These are phyloP conservation scores for Dendrobium officinale DNA, from an alignment of 106 monocot genomes.

Conservation along the genomic window DNA sequence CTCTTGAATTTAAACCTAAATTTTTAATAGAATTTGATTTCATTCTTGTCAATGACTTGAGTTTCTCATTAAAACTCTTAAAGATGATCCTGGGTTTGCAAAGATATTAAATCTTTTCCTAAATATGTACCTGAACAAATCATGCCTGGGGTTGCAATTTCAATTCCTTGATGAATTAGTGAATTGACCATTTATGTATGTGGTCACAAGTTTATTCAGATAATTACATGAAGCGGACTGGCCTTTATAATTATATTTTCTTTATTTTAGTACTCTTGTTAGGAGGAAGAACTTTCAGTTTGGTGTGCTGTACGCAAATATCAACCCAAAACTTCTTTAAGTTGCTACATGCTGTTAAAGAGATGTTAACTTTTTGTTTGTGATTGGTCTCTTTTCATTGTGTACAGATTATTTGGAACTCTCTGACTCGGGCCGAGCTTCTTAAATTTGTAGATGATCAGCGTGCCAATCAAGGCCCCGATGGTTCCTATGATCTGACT, in stretches of 20 bases:
- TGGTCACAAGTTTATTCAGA: neutral
- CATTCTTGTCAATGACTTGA: too few relatives aligned
- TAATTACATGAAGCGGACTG: neutral
- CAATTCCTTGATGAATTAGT: neutral
- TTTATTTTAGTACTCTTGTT: neutral
- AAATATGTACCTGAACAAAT: neutral
- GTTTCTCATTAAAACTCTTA: too few relatives aligned
- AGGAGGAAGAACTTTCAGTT: neutral
- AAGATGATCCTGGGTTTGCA: too few relatives aligned
- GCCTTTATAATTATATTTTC: neutral
- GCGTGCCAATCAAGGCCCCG: conserved; percentile 71
- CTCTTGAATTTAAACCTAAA: too few relatives aligned
- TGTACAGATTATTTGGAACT: conserved; percentile 97
- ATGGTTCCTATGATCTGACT: conserved; percentile 84
- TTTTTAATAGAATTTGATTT: too few relatives aligned
- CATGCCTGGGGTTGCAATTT: neutral
- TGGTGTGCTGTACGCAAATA: neutral
- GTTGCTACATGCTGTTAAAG: neutral
- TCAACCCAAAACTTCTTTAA: neutral
- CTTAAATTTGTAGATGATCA: conserved; percentile 96
- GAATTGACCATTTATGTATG: neutral
- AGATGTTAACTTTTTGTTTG: neutral
- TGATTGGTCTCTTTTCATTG: conserved; percentile 1
- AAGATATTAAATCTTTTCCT: neutral
- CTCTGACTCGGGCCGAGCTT: conserved; percentile 85